These are phyloP conservation scores for Globisporangium abappressorium DNA, from an alignment of 352 stramenopile genomes.

Conservation along the genomic window DNA sequence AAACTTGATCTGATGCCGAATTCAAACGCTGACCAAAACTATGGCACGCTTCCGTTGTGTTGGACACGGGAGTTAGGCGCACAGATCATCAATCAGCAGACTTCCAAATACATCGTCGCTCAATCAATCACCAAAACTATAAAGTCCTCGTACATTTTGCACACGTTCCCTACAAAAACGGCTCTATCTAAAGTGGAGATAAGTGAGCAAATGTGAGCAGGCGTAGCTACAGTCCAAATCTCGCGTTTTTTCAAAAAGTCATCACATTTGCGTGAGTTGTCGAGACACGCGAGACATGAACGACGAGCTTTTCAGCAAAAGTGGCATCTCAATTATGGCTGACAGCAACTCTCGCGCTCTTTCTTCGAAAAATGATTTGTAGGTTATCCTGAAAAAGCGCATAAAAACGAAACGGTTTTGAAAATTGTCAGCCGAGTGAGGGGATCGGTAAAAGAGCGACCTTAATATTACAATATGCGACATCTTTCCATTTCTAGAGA, in stretches of 20 bases:
- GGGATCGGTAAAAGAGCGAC: not conserved
- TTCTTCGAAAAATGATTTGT: not conserved
- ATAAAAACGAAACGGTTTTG: slow-evolving; percentile 3
- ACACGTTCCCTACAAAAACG: not conserved
- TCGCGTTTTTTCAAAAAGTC: not conserved
- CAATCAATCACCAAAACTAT: not conserved
- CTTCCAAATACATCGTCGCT: not conserved
- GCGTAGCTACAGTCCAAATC: not conserved
- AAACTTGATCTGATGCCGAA: not conserved
- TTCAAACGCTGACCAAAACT: not conserved
- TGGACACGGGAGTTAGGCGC: not conserved
- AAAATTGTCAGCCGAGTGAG: slow-evolving; percentile 1
- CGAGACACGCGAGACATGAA: slow-evolving; percentile 7
- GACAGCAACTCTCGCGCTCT: not conserved
- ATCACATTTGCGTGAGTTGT: slow-evolving; percentile 1
- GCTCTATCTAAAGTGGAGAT: not conserved
- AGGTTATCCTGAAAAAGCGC: slow-evolving; percentile 14
- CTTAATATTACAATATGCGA: not conserved
- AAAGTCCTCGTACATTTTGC: not conserved
- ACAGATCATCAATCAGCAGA: not conserved
- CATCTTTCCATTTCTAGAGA: not conserved
- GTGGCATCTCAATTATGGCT: slow-evolving; percentile 7
- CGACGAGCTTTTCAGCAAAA: slow-evolving; percentile 10
- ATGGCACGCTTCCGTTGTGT: not conserved
- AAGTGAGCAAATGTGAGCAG: not conserved